Evolutionary conservation across 83 land plant species (phyloP), one percentile per base, ranked within the genome.

Genomic region (Isoetes engelmannii): DNA sequence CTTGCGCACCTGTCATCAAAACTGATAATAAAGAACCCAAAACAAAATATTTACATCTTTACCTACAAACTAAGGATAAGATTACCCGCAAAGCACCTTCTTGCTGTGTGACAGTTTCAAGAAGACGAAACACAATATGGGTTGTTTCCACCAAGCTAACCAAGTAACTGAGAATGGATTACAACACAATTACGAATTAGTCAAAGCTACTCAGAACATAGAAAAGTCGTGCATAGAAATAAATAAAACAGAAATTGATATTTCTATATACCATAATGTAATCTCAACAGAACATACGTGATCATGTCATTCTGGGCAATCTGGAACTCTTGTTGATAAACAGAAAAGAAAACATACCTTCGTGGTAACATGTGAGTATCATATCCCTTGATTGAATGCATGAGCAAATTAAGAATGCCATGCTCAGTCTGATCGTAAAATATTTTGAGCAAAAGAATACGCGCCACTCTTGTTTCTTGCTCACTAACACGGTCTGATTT

Each of bases 361-460:
- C 86, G 91, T 45, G 97, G 81, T 70, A 91, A 97, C 65, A 91
- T 91, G 57, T 84, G 90, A 57, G 68, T 61, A 57, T 91, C 82
- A 73, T 91, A 91, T 18, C 76, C 73, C 60, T 77, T 91, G 63
- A 95, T 57, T 63, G 84, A 73, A 54, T 78, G 80, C 41, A 85
- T 28, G 6, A 89, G 75, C 44, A 86, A 86, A 0, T 82, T 81
- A 20, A 89, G 81, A 64, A 90, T 72, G 55, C 99, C 99, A 70
- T 75, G 68, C 13, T 95, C 99, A 12, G 99, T 95, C 57, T 95
- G 97, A 79, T 95, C 99, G 71, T 95, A 95, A 61, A 91, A 88
- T 47, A 95, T 59, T 73, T 91, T 95, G 76, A 86, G 89, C 50
- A 91, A 80, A 60, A 95, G 78, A 47, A 86, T 76, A 7, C 94